phyloP scores from a whole-genome alignment of 148 eudicot species.

The Heliamphora exappendiculata region DNA sequence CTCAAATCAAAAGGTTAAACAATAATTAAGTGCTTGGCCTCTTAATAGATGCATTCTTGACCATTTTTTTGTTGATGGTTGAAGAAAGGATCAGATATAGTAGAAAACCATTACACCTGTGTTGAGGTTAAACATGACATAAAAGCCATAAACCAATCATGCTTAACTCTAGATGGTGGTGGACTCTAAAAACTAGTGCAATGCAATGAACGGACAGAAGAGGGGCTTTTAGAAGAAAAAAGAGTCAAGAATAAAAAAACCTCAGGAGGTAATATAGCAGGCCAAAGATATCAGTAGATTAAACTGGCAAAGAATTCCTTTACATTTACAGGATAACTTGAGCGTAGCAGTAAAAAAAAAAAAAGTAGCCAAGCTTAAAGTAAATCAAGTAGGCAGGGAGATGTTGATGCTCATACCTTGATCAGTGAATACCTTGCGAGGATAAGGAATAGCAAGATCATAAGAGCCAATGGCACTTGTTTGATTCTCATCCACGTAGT shows the following conservation, averaged over 20 bases:
- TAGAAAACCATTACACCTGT: not conserved
- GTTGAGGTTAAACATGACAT: not conserved
- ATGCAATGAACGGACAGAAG: no score
- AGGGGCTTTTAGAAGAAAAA: not conserved
- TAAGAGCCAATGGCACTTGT: constrained; percentile 31
- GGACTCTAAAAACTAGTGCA: not conserved
- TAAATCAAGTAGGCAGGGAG: not conserved
- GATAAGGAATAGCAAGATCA: constrained; percentile 57
- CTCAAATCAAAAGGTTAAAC: not conserved
- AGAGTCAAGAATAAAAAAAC: not conserved
- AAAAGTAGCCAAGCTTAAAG: not conserved
- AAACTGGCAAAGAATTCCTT: not conserved
- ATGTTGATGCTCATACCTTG: constrained; percentile 26
- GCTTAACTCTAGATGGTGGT: not conserved
- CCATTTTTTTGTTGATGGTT: not conserved
- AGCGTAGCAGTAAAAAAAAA: no score
- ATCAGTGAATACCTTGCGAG: constrained; percentile 49
- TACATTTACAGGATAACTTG: not conserved
- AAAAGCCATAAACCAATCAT: not conserved
- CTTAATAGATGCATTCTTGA: not conserved
- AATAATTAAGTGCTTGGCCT: not conserved
- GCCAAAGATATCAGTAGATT: not conserved
- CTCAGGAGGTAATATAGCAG: not conserved
- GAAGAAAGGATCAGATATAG: not conserved
- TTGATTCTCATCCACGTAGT: constrained; percentile 42